phyloP scores from a whole-genome alignment of 495 filamentous ascomycete genomes.

The Penicillium flavigenum region DNA sequence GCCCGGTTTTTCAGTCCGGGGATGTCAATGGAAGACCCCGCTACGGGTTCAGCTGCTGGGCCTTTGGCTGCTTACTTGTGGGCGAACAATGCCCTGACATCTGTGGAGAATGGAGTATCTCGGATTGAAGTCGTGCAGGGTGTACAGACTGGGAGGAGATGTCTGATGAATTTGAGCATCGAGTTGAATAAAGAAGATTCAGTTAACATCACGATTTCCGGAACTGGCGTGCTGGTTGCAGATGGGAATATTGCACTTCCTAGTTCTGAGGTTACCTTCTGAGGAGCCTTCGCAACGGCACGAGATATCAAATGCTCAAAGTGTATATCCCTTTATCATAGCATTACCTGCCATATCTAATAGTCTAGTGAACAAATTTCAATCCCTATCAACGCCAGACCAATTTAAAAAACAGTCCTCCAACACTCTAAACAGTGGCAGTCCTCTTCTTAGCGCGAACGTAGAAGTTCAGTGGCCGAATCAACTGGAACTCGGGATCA shows the following conservation, averaged over 20 bases:
- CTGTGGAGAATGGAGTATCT: neutral
- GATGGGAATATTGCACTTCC: conserved; percentile 1
- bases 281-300: no score
- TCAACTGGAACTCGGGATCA: conserved; percentile 56
- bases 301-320: neutral
- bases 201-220: neutral
- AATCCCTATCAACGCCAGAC: neutral
- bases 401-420: conserved; percentile 1
- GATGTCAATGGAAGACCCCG: conserved; percentile 21
- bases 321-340: conserved; percentile 2
- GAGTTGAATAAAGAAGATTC: neutral
- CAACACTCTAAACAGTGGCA: neutral
- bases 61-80: conserved; percentile 10
- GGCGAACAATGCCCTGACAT: neutral
- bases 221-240: conserved; percentile 4
- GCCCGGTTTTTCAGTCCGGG: conserved; percentile 20
- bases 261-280: neutral
- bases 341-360: conserved; percentile 2
- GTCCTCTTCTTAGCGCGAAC: conserved; percentile 37
- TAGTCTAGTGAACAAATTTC: neutral
- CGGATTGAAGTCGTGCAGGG: conserved; percentile 4
- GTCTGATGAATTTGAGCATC: conserved; percentile 2
- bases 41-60: conserved; percentile 5
- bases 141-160: conserved; percentile 3
- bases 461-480: conserved; percentile 55